Evolutionary conservation across 805 yeast genomes (phyloP).

Genomic region (Candida khao-thaluensis): DNA sequence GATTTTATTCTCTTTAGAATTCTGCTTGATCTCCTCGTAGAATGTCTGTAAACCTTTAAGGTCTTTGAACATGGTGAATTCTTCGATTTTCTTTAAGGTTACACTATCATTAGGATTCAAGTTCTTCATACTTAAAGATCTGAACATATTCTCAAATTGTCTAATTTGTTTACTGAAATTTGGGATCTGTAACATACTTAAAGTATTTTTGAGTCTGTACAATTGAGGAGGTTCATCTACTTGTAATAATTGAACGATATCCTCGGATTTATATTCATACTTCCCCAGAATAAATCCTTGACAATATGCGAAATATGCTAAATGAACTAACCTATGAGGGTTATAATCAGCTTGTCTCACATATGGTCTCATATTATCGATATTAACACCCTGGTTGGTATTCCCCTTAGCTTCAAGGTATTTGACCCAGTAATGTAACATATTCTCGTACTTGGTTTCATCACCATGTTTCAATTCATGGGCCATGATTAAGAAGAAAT

Average conservation of each 20-base stretch:
- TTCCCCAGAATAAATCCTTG: slow-evolving; percentile 27
- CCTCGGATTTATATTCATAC: slow-evolving; percentile 21
- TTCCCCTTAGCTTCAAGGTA: slow-evolving; percentile 23
- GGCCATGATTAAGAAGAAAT: slow-evolving; percentile 25
- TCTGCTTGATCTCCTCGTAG: slow-evolving; percentile 23
- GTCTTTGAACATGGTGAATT: slow-evolving; percentile 20
- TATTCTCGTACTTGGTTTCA: slow-evolving; percentile 20
- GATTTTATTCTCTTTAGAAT: neutral
- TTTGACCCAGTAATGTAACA: slow-evolving; percentile 35
- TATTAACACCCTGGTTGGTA: neutral
- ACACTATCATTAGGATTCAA: slow-evolving; percentile 35
- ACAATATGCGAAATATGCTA: slow-evolving; percentile 36
- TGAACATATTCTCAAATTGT: slow-evolving; percentile 10
- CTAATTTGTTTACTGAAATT: slow-evolving; percentile 4
- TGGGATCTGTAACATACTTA: slow-evolving; percentile 8
- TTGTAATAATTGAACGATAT: slow-evolving; percentile 23
- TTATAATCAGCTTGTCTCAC: slow-evolving; percentile 3
- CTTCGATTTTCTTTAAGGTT: slow-evolving; percentile 23
- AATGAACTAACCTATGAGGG: slow-evolving; percentile 13
- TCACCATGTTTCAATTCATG: slow-evolving; percentile 18
- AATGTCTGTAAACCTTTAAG: slow-evolving; percentile 19
- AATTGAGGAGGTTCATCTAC: slow-evolving; percentile 4
- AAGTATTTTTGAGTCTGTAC: slow-evolving; percentile 4
- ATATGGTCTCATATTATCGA: neutral
- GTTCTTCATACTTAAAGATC: neutral